These are phyloP conservation scores for Chalara sp. DNA, from an alignment of 2,329 filamentous ascomycete genomes.

Conservation along the genomic window DNA sequence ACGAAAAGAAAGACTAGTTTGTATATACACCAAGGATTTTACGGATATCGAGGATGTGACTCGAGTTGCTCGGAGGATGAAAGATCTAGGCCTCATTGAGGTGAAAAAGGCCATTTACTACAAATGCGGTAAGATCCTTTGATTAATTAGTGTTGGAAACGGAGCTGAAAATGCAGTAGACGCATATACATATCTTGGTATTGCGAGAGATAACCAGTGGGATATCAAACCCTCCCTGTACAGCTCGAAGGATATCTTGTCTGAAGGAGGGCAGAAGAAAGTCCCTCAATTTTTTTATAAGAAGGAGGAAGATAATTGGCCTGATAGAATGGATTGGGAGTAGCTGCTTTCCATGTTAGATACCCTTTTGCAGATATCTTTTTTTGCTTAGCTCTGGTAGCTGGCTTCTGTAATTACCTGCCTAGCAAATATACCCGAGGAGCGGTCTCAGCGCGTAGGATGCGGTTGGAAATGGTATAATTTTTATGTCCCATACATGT, in stretches of 20 bases:
- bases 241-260: slow-evolving; percentile 35
- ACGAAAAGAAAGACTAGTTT: slow-evolving; percentile 53
- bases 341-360: neutral
- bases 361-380: slow-evolving; percentile 1
- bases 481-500: too few species aligned
- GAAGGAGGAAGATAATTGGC: neutral
- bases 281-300: slow-evolving; percentile 3
- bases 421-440: too few species aligned
- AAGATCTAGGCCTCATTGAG: slow-evolving; percentile 53
- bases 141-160: neutral
- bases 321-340: neutral
- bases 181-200: slow-evolving; percentile 60
- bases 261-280: slow-evolving; percentile 7
- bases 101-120: slow-evolving; percentile 59
- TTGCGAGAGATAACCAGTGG: slow-evolving; percentile 54
- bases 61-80: slow-evolving; percentile 57
- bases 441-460: too few species aligned
- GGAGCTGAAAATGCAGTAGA: slow-evolving; percentile 35
- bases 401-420: too few species aligned
- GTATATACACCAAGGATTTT: slow-evolving; percentile 74
- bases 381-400: neutral
- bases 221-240: slow-evolving; percentile 54
- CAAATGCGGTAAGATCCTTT: slow-evolving; percentile 41
- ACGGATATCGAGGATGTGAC: slow-evolving; percentile 60
- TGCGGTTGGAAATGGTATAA: too few species aligned